Conservation (phyloP, 2,329 filamentous ascomycete genomes). For the Calonectria hawksworthii region DNA sequence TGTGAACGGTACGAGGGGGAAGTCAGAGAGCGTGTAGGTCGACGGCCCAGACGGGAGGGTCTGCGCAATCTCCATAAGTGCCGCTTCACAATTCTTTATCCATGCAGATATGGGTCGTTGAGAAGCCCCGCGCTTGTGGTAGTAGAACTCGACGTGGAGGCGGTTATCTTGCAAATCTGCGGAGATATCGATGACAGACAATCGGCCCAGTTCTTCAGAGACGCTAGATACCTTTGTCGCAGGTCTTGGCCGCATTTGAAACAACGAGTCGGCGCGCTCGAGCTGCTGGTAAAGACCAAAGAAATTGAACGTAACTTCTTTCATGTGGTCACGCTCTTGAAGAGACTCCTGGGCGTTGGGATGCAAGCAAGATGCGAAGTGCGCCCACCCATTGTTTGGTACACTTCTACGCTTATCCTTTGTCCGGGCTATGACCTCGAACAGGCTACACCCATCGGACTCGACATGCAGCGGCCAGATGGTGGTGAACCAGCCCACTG, state of each 20-base stretch:
- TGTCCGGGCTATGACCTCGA: constrained; percentile 29
- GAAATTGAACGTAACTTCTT: constrained; percentile 37
- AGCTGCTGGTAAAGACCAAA: constrained; percentile 19
- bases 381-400: constrained; percentile 33
- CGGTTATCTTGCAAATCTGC: not conserved
- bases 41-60: not conserved
- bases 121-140: not conserved
- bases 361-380: constrained; percentile 30
- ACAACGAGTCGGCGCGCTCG: constrained; percentile 10
- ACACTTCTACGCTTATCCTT: constrained; percentile 38
- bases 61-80: not conserved
- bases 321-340: constrained; percentile 39
- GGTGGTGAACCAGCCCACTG: constrained; percentile 56
- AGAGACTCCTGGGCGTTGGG: constrained; percentile 17
- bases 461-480: constrained; percentile 44
- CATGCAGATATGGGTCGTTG: not conserved
- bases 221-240: not conserved
- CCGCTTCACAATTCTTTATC: not conserved
- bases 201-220: not conserved
- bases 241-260: not conserved
- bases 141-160: not conserved
- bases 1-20: not conserved
- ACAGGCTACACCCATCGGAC: not conserved
- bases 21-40: not conserved
- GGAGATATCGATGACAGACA: not conserved